phyloP scores from a whole-genome alignment of 139 green algal genomes.

The Axilococcus clingmanii region DNA sequence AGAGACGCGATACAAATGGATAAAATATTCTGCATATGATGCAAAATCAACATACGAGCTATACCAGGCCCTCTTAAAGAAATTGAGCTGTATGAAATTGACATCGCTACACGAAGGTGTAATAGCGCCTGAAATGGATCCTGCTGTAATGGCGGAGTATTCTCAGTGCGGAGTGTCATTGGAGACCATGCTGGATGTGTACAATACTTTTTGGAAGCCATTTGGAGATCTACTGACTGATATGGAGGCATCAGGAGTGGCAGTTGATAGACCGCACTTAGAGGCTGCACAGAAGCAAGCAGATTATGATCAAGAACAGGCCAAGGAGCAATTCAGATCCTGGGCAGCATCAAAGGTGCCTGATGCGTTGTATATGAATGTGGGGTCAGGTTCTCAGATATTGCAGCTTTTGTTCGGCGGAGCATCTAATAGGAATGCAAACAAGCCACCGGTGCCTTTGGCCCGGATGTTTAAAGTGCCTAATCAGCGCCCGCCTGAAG shows the following conservation, averaged over 20 bases:
- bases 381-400: slow-evolving; percentile 49
- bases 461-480: slow-evolving; percentile 44
- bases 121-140: slow-evolving; percentile 10
- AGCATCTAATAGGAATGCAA: slow-evolving; percentile 26
- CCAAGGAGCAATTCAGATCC: slow-evolving; percentile 48
- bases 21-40: slow-evolving; percentile 87
- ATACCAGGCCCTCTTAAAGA: slow-evolving; percentile 25
- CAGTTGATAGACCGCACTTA: slow-evolving; percentile 46
- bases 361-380: slow-evolving; percentile 71
- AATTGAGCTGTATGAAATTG: slow-evolving; percentile 23
- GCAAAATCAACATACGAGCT: slow-evolving; percentile 86
- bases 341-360: slow-evolving; percentile 55
- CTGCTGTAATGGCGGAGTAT: slow-evolving; percentile 6
- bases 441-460: slow-evolving; percentile 23
- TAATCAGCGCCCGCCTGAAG: slow-evolving; percentile 33
- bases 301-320: slow-evolving; percentile 38
- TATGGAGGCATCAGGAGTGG: slow-evolving; percentile 79
- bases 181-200: slow-evolving; percentile 68
- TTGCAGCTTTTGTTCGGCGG: slow-evolving; percentile 73
- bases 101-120: too few relatives aligned
- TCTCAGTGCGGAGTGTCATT: slow-evolving; percentile 2
- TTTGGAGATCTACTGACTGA: slow-evolving; percentile 90
- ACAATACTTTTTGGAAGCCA: slow-evolving; percentile 59
- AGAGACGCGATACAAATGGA: slow-evolving; percentile 54
- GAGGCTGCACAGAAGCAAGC: slow-evolving; percentile 35